phyloP scores from a whole-genome alignment of 2,329 filamentous ascomycete species.

The Fusarium scirpi region DNA sequence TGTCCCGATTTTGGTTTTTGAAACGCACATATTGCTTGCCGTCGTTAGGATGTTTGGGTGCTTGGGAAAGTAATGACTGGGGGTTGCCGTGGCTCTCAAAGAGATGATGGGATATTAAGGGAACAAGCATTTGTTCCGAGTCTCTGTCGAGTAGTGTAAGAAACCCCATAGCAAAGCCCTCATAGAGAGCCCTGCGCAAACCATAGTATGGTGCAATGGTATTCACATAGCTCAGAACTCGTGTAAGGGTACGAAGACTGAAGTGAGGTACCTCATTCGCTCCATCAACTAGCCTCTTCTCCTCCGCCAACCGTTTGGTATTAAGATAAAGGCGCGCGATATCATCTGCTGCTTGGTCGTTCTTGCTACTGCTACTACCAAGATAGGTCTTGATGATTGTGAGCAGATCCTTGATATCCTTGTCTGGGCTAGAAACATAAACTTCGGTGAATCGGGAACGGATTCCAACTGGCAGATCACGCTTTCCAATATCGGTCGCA shows the following conservation, averaged over 20 bases:
- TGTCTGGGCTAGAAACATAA: slow-evolving; percentile 92
- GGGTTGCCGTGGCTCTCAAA: slow-evolving; percentile 75
- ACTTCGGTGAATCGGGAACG: slow-evolving; percentile 95
- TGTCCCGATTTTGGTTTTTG: slow-evolving; percentile 69
- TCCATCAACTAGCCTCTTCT: slow-evolving; percentile 90
- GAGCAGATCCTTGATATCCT: slow-evolving; percentile 85
- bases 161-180: slow-evolving; percentile 99
- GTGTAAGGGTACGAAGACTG: slow-evolving; percentile 92
- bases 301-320: slow-evolving; percentile 82
- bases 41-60: slow-evolving; percentile 81
- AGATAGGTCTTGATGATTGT: slow-evolving; percentile 92
- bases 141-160: slow-evolving; percentile 86
- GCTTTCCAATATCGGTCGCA: slow-evolving; percentile 95
- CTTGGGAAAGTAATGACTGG: slow-evolving; percentile 80
- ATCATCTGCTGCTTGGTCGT: slow-evolving; percentile 80
- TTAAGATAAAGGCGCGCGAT: slow-evolving; percentile 89
- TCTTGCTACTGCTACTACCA: slow-evolving; percentile 75
- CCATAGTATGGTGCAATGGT: slow-evolving; percentile 88
- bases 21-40: slow-evolving; percentile 84
- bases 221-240: slow-evolving; percentile 87
- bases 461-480: slow-evolving; percentile 89
- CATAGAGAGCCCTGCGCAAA: slow-evolving; percentile 85
- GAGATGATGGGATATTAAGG: slow-evolving; percentile 83
- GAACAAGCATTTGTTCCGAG: slow-evolving; percentile 82
- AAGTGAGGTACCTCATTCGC: slow-evolving; percentile 97